These are phyloP conservation scores for Physaria fendleri DNA, from an alignment of 345 rosid genomes.

Conservation along the genomic window DNA sequence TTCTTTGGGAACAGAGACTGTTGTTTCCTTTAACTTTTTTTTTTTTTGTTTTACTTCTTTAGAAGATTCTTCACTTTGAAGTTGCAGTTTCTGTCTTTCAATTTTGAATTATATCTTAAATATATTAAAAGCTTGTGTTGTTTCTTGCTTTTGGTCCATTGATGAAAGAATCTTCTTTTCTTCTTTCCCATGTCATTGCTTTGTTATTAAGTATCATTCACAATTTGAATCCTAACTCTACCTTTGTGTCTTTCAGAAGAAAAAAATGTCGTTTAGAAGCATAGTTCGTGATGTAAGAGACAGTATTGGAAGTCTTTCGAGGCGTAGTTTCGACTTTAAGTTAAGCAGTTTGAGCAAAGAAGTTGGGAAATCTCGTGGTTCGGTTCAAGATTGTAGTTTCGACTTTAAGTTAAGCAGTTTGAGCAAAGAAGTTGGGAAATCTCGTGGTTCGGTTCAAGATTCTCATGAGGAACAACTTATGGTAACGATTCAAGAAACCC, in stretches of 20 bases:
- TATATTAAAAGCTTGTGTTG: slow-evolving; percentile 31
- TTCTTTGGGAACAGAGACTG: slow-evolving; percentile 21
- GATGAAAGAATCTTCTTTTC: slow-evolving; percentile 56
- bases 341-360: slow-evolving; percentile 46
- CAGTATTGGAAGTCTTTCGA: slow-evolving; percentile 84
- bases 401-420: slow-evolving; percentile 70
- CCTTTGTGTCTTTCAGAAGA: slow-evolving; percentile 16
- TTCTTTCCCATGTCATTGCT: slow-evolving; percentile 33
- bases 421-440: slow-evolving; percentile 49
- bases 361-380: slow-evolving; percentile 69
- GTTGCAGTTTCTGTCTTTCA: neutral
- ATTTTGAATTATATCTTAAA: slow-evolving; percentile 33
- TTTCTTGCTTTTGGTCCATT: slow-evolving; percentile 58
- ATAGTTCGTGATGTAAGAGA: slow-evolving; percentile 90
- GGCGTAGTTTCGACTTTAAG: slow-evolving; percentile 85
- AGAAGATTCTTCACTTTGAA: slow-evolving; percentile 32
- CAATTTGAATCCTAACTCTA: slow-evolving; percentile 18
- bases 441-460: slow-evolving; percentile 69
- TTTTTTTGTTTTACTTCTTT: neutral
- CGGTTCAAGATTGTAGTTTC: slow-evolving; percentile 59
- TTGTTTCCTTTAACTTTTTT: slow-evolving; percentile 10
- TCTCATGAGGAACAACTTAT: slow-evolving; percentile 46
- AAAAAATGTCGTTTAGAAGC: slow-evolving; percentile 71
- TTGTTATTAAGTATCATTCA: slow-evolving; percentile 35
- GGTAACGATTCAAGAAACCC: slow-evolving; percentile 51